These are phyloP conservation scores for Penicillium cinerascens DNA, from an alignment of 495 filamentous ascomycete genomes.

Conservation along the genomic window DNA sequence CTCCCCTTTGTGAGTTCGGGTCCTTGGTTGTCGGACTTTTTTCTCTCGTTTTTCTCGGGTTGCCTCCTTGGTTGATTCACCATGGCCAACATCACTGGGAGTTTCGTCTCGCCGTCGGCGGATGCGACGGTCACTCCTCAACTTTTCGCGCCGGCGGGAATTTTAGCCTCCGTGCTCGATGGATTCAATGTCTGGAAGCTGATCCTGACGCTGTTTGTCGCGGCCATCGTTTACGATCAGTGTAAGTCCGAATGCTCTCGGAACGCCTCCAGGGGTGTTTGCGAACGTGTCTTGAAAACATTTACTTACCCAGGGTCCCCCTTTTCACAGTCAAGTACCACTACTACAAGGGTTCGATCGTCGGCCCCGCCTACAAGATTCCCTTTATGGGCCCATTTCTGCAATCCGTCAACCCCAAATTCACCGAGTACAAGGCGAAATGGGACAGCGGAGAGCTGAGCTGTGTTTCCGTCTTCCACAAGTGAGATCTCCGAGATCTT, in stretches of 20 bases:
- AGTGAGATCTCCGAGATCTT: conserved; percentile 57
- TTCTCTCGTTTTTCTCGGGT: background rate
- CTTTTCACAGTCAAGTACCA: conserved; percentile 70
- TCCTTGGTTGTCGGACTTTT: conserved; percentile 2
- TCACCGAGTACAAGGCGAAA: conserved; percentile 84
- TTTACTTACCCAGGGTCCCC: conserved; percentile 2
- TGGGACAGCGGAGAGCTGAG: conserved; percentile 88
- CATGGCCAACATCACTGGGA: conserved; percentile 65
- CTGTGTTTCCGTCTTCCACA: conserved; percentile 98
- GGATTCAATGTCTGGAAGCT: conserved; percentile 62
- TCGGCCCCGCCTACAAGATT: conserved; percentile 76
- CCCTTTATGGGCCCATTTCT: conserved; percentile 97
- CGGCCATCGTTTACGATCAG: conserved; percentile 82
- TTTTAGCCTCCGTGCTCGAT: conserved; percentile 45
- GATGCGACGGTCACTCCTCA: conserved; percentile 55
- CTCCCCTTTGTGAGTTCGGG: background rate
- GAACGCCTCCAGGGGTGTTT: background rate
- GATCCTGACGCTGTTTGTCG: conserved; percentile 59
- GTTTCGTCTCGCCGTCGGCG: conserved; percentile 73
- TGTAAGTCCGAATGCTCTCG: conserved; percentile 47
- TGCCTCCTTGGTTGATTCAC: background rate
- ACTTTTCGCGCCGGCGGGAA: conserved; percentile 39
- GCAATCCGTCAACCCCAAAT: conserved; percentile 86
- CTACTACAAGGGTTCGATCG: conserved; percentile 79
- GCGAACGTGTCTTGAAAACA: conserved; percentile 3